These are phyloP conservation scores for Dioscorea dumetorum DNA, from an alignment of 106 monocot genomes.

Conservation along the genomic window DNA sequence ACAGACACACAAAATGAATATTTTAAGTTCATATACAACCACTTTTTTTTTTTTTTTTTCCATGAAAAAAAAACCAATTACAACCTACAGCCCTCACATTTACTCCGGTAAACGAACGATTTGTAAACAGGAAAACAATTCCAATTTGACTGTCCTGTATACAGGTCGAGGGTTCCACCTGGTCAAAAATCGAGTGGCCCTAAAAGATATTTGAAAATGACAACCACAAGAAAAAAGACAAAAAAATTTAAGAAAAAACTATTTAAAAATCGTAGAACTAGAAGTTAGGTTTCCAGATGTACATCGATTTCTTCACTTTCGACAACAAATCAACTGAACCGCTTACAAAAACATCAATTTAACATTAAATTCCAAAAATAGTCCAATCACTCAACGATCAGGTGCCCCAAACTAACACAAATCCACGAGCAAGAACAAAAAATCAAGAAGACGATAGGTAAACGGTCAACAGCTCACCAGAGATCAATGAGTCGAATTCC, in stretches of 20 bases:
- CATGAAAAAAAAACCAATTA: too few relatives aligned
- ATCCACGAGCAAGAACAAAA: neutral
- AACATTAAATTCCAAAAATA: neutral
- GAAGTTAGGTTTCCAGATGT: neutral
- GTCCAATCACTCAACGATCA: neutral
- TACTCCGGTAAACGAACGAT: too few relatives aligned
- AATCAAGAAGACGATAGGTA: neutral
- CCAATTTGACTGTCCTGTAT: too few relatives aligned
- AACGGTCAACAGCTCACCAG: neutral
- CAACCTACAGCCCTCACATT: too few relatives aligned
- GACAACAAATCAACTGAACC: neutral
- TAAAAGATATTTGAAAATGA: too few relatives aligned
- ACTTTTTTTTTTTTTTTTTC: too few relatives aligned
- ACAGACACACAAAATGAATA: too few relatives aligned
- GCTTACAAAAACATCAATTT: neutral
- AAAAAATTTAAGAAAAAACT: neutral
- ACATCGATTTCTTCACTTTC: neutral
- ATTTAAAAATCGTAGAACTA: neutral
- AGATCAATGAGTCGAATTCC: constrained; percentile 6
- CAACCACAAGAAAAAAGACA: neutral
- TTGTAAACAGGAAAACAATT: too few relatives aligned
- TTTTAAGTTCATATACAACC: too few relatives aligned
- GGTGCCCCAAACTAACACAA: neutral
- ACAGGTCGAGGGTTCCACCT: too few relatives aligned
- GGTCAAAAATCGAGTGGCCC: too few relatives aligned